Base-by-base conservation (phyloP, 2,329 filamentous ascomycete species). In the Leptodontidium sp. region DNA sequence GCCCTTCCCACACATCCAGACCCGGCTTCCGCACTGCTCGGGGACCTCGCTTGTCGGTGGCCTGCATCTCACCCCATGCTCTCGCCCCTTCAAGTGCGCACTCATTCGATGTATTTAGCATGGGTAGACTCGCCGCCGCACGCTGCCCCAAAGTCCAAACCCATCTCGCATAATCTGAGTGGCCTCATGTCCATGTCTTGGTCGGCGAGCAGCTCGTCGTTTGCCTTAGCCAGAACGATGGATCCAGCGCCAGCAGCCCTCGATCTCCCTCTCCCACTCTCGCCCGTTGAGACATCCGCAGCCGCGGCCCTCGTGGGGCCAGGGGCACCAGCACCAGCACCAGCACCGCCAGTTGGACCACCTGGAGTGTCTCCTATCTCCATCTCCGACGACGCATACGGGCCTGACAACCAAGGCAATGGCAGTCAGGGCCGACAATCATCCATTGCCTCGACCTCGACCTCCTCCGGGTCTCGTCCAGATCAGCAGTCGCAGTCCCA, bases 131-230 rank as follows among this genome's bases (percentile, higher is more conserved):
- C 45, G 35, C 53, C 61, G 62, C 68, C 68, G 68, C 68, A 58
- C 55, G 21, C 59, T 58, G 53, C 58, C 57, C 61, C 47, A 59
- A 67, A 63, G 50, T 61, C 61, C 47, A 59, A 67, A 63, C 57
- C 61, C 61, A 59, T 66, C 59, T 65, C 68, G 64, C 65, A 64
- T 66, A 63, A 65, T 61, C 61, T 66, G 45, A 61, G 64, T 65
- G 69, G 65, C 61, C 65, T 65, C 35, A 58, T 35, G 49, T 52
- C 58, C 53, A 65, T 70, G 68, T 72, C 67, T 71, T 72, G 72
- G 72, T 74, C 71, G 72, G 68, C 72, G 71, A 74, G 50, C 66
- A 62, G 38, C 53, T 61, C 64, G n/a, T 53, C 40, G 40, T 59
- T 43, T 47, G 57, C 53, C 64, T 35, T 59, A 45, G 21, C 64